Conservation (phyloP, 2,329 filamentous ascomycete species). For the Zasmidium angulare region DNA sequence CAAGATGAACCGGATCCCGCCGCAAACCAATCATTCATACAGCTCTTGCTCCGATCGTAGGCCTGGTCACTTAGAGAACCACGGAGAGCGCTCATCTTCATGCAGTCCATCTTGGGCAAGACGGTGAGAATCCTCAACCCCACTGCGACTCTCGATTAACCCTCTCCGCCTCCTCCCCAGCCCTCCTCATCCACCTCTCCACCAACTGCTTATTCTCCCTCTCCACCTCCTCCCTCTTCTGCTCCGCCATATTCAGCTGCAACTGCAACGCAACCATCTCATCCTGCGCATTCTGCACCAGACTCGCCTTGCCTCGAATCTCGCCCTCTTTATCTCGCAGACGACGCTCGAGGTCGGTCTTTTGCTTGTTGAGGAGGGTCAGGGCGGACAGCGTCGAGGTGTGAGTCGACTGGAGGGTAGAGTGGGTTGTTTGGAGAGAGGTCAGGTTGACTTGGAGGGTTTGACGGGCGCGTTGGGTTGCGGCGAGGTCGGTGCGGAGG, state of each 20-base stretch:
- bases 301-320: conserved; percentile 75
- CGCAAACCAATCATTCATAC: no score
- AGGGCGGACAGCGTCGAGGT: conserved; percentile 63
- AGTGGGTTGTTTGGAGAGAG: conserved; percentile 63
- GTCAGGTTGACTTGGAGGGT: conserved; percentile 59
- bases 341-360: conserved; percentile 61
- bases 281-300: conserved; percentile 86
- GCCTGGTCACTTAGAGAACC: no score
- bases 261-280: conserved; percentile 86
- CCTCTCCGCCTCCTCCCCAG: conserved; percentile 79
- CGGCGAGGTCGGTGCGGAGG: conserved; percentile 70
- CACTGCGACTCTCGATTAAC: conserved; percentile 64
- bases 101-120: no score
- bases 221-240: conserved; percentile 69
- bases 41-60: no score
- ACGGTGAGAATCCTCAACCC: no score
- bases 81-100: no score
- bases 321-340: conserved; percentile 84
- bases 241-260: conserved; percentile 82
- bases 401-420: conserved; percentile 60
- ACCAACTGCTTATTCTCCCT: conserved; percentile 87
- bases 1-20: no score
- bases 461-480: conserved; percentile 69
- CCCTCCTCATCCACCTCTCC: conserved; percentile 85
- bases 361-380: conserved; percentile 61